phyloP scores from a whole-genome alignment of 805 yeast genomes.

The Naumovozyma castellii region DNA sequence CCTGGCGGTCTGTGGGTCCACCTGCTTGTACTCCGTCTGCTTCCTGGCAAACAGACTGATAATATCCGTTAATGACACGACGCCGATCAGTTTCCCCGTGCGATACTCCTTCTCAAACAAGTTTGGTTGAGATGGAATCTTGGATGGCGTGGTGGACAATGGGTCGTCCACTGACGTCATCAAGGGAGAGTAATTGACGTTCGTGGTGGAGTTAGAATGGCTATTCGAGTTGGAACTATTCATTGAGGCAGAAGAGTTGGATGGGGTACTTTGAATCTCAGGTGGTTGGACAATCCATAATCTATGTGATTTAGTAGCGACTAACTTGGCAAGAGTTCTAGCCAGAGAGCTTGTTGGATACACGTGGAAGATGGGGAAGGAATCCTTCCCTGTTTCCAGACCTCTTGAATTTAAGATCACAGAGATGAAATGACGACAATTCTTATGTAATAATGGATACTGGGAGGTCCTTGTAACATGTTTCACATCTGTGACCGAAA shows the following conservation, averaged over 20 bases:
- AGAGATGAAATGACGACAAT: conserved; percentile 81
- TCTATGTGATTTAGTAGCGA: conserved; percentile 90
- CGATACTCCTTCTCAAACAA: conserved; percentile 40
- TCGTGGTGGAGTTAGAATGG: conserved; percentile 16
- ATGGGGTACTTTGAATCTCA: conserved; percentile 25
- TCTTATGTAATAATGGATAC: conserved; percentile 67
- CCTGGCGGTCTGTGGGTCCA: conserved; percentile 83
- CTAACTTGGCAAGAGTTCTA: conserved; percentile 85
- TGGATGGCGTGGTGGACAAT: conserved; percentile 11
- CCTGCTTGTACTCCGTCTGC: conserved; percentile 51
- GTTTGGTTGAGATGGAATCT: conserved; percentile 18
- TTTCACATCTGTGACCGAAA: conserved; percentile 88
- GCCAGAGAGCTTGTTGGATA: conserved; percentile 70
- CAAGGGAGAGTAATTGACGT: conserved; percentile 17
- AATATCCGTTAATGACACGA: conserved; percentile 84
- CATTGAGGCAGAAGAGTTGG: conserved; percentile 4
- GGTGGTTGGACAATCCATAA: conserved; percentile 69
- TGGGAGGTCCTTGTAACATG: conserved; percentile 81
- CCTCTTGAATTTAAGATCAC: conserved; percentile 84
- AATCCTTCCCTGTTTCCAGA: conserved; percentile 76
- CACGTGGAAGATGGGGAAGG: conserved; percentile 93
- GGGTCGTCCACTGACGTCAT: conserved; percentile 21
- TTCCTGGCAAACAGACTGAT: conserved; percentile 65
- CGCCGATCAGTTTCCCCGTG: conserved; percentile 82
- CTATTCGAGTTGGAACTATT: conserved; percentile 19